Base-by-base conservation (phyloP, 495 filamentous ascomycete species). In the Cenococcum geophilum region DNA sequence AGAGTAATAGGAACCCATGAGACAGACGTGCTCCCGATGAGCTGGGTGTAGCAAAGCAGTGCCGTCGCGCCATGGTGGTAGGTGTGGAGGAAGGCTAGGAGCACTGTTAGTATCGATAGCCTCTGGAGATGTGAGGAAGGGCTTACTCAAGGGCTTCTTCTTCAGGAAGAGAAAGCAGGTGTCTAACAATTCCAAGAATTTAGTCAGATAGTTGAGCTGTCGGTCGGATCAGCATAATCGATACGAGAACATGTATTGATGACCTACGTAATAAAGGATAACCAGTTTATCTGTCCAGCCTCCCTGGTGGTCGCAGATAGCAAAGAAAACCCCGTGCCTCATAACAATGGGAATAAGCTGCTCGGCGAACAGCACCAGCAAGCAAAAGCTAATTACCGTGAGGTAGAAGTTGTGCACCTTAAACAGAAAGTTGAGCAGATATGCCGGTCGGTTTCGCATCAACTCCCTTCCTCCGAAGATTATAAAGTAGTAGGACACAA, bases 11-110 rank as follows among this genome's bases (percentile, higher is more conserved):
- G 81, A 49, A 89, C 85, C 88, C 88, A 92, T 32, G 82, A 83
- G 60, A 92, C 88, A 18, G 88, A 74, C n/a, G 88, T 92, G 63
- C 82, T 78, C 60, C 88, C 88, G 61, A 89, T 80, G 63, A 92
- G 81, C 75, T 92, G 88, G 59, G 86, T 89, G 76, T 89, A 92
- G 84, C 88, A 92, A 66, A 92, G 86, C 63, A 90, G 82, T 53
- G 88, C 88, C 8, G 88, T 92, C 22, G 88, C 88, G 70, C 88
- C 88, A 71, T 92, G 86, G 77, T 91, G 88, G 74, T 91, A 91
- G 75, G 85, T 89, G 79, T 92, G 88, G 50, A 92, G 84, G 82
- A 92, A 92, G 71, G 88, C 86, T 89, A 59, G 18, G 36, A 25
- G 37, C 21, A 8, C 25, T 55, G 64, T 76, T 63, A 77, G 71